phyloP scores from a whole-genome alignment of 768 basidiomycete genomes.

The Naganishia antarctica region DNA sequence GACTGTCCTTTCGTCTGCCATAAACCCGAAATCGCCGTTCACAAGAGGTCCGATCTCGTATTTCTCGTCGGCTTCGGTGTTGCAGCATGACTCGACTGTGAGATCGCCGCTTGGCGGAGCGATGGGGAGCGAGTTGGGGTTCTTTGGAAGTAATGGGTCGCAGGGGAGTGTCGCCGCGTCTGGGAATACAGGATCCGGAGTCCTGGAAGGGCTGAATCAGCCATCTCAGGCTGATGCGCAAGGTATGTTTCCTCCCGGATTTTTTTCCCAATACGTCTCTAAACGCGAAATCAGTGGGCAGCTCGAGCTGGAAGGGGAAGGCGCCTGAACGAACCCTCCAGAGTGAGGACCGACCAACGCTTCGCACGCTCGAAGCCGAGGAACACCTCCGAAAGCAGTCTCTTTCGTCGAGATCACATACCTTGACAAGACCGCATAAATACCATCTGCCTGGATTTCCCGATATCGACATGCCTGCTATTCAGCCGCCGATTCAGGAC shows the following conservation, averaged over 20 bases:
- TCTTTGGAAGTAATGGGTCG: slow-evolving; percentile 6
- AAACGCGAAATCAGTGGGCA: no score
- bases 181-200: no score
- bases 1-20: not conserved
- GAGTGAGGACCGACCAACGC: slow-evolving; percentile 17
- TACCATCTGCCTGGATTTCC: slow-evolving; percentile 13
- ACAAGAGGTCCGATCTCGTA: slow-evolving; percentile 2
- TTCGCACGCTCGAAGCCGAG: slow-evolving; percentile 5
- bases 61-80: slow-evolving; percentile 4
- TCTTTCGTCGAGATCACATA: not conserved
- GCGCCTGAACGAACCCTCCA: slow-evolving; percentile 1
- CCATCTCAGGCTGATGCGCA: no score
- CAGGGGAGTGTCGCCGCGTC: no score
- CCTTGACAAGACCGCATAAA: not conserved
- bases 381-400: slow-evolving; percentile 10
- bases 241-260: no score
- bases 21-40: not conserved
- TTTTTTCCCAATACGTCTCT: no score
- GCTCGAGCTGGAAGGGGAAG: slow-evolving; percentile 18
- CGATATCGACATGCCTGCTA: slow-evolving; percentile 4
- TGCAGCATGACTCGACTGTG: slow-evolving; percentile 20
- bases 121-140: slow-evolving; percentile 5
- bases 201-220: no score
- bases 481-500: slow-evolving; percentile 13
- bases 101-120: slow-evolving; percentile 14